Evolutionary conservation across 495 filamentous ascomycete genomes (phyloP).

Genomic region (Talaromyces nanjingensis): DNA sequence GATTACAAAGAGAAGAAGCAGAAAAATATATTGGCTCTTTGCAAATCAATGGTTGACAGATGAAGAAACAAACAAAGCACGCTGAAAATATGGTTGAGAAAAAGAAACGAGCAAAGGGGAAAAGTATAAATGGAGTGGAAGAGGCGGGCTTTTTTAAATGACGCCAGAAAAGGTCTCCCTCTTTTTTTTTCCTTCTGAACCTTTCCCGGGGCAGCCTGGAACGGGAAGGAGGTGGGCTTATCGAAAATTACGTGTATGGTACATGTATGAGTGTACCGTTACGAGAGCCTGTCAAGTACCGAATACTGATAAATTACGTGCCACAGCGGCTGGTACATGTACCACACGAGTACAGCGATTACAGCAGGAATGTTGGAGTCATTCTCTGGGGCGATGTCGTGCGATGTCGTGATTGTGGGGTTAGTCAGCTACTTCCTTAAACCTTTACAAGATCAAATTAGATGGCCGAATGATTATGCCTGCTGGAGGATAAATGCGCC

Average conservation of each 20-base stretch:
- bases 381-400: slow-evolving; percentile 5
- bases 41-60: neutral
- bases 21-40: neutral
- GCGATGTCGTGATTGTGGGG: slow-evolving; percentile 4
- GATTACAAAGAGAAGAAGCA: neutral
- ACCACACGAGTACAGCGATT: neutral
- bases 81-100: neutral
- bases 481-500: neutral
- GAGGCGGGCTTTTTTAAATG: slow-evolving; percentile 1
- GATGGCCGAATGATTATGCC: neutral
- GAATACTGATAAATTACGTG: neutral
- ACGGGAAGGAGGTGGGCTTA: neutral
- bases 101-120: neutral
- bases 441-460: neutral
- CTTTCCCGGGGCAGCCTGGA: neutral
- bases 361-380: neutral
- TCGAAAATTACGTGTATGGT: slow-evolving; percentile 1
- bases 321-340: neutral
- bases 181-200: neutral
- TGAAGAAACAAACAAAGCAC: neutral
- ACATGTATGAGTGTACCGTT: neutral
- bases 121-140: neutral
- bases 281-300: neutral
- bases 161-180: neutral
- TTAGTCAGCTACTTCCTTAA: neutral